Conservation (phyloP, 495 filamentous ascomycete genomes). For the Hyaloscypha finlandica region DNA sequence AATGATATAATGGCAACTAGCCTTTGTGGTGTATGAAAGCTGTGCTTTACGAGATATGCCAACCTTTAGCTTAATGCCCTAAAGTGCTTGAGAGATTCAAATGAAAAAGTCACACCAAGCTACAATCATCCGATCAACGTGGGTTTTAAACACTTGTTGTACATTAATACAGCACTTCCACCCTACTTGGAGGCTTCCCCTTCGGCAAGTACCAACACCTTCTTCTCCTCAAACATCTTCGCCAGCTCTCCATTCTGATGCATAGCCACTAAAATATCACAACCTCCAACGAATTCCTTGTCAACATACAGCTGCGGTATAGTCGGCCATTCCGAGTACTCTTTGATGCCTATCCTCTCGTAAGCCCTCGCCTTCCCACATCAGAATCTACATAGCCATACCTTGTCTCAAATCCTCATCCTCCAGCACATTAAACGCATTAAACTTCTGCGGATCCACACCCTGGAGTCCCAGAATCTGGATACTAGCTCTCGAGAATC, state of each 20-base stretch:
- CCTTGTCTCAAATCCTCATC: slow-evolving; percentile 83
- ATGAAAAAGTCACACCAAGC: not conserved
- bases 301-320: slow-evolving; percentile 96
- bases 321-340: slow-evolving; percentile 98
- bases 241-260: slow-evolving; percentile 94
- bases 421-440: slow-evolving; percentile 95
- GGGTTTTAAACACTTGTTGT: slow-evolving; percentile 12
- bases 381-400: slow-evolving; percentile 42
- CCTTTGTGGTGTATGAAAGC: too few species aligned
- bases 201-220: slow-evolving; percentile 64
- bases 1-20: too few species aligned
- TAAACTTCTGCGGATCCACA: slow-evolving; percentile 94
- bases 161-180: slow-evolving; percentile 7
- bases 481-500: slow-evolving; percentile 92
- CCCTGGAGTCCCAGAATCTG: slow-evolving; percentile 94
- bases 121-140: not conserved
- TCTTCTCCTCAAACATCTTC: slow-evolving; percentile 87
- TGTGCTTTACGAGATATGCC: too few species aligned
- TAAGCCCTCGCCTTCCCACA: slow-evolving; percentile 14
- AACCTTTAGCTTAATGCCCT: too few species aligned
- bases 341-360: slow-evolving; percentile 76
- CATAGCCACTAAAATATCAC: slow-evolving; percentile 96
- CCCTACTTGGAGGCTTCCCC: slow-evolving; percentile 19
- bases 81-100: not conserved
- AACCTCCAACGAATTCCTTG: slow-evolving; percentile 95